Conservation (phyloP, 2,329 filamentous ascomycete genomes). For the Microdochium trichocladiopsis region DNA sequence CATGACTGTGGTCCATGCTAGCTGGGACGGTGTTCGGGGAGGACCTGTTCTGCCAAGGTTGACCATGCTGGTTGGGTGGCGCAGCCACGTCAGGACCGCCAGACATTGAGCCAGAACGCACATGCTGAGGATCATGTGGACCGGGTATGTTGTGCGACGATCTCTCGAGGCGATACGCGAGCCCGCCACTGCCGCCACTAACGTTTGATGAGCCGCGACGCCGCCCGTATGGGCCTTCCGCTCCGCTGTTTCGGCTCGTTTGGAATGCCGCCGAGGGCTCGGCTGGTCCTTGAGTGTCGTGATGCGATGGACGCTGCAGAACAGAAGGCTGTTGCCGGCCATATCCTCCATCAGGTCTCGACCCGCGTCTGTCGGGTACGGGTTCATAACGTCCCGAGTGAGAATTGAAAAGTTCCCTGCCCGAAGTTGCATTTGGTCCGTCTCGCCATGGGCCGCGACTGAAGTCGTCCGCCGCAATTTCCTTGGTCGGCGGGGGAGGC, state of each 20-base stretch:
- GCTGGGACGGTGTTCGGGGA: slow-evolving; percentile 28
- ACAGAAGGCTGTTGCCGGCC: slow-evolving; percentile 61
- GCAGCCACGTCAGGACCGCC: background rate
- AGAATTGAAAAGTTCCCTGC: slow-evolving; percentile 86
- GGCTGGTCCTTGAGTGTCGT: slow-evolving; percentile 57
- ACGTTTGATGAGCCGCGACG: slow-evolving; percentile 86
- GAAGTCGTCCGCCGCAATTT: slow-evolving; percentile 92
- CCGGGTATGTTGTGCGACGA: slow-evolving; percentile 33
- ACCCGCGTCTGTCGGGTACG: slow-evolving; percentile 69
- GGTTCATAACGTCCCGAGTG: slow-evolving; percentile 91
- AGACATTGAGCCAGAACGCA: background rate
- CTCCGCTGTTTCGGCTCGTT: slow-evolving; percentile 59
- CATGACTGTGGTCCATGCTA: slow-evolving; percentile 28
- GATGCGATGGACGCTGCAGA: slow-evolving; percentile 63
- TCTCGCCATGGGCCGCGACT: slow-evolving; percentile 79
- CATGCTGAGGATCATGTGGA: background rate
- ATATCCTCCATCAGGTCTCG: slow-evolving; percentile 59
- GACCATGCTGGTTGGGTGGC: slow-evolving; percentile 15
- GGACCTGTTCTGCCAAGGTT: slow-evolving; percentile 30
- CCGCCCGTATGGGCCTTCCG: slow-evolving; percentile 63
- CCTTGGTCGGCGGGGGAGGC: slow-evolving; percentile 53
- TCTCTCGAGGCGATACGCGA: slow-evolving; percentile 50
- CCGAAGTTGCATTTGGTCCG: slow-evolving; percentile 44
- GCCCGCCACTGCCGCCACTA: slow-evolving; percentile 74
- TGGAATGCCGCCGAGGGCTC: slow-evolving; percentile 87